Base-by-base conservation (phyloP, 1,284 basidiomycete genomes). In the Cutaneotrichosporon sp. region DNA sequence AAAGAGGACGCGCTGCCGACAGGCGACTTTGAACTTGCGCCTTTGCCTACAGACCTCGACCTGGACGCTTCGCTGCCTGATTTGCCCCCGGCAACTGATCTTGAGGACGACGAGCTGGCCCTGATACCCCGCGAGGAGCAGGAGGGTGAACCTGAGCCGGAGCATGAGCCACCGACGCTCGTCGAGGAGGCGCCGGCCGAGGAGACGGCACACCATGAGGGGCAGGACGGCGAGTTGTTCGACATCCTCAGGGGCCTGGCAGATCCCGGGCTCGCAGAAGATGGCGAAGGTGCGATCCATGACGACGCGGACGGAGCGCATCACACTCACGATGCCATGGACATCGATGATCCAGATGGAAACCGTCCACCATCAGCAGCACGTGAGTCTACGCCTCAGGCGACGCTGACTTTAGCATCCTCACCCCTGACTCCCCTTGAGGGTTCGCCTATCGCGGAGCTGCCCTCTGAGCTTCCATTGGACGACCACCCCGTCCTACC, bases 381-480 rank as follows among this genome's bases (percentile, higher is more conserved):
- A n/a, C n/a, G n/a, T n/a, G n/a, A n/a, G n/a, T n/a, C n/a, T n/a
- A n/a, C n/a, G n/a, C n/a, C 8, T 14, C 22, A 11, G 16, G 22
- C 19, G 7, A 7, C 12, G 37, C 46, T 49, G 37, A 49, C 29
- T 10, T 17, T 37, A 49, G 46, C 35, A 11, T 32, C 34, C 11
- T 49, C 46, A 14, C 46, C 37, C 8, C 19, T 41, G n/a, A 41
- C 37, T 49, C 34, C 46, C 4, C 24, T 47, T n/a, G n/a, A n/a
- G n/a, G n/a, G n/a, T 12, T 25, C 35, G 52, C 56, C 33, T 60
- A 57, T 11, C n/a, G 51, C 22, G 22, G 55, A 32, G 46, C 57
- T 39, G 17, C 49, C 27, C 26, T 35, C 17, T 46, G 59, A 33
- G n/a, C 27, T 49, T 19, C 29, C 39, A 9, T 37, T 22, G 25